Evolutionary conservation across 331 rosid species (phyloP).

Genomic region (Prunus yedoensis): DNA sequence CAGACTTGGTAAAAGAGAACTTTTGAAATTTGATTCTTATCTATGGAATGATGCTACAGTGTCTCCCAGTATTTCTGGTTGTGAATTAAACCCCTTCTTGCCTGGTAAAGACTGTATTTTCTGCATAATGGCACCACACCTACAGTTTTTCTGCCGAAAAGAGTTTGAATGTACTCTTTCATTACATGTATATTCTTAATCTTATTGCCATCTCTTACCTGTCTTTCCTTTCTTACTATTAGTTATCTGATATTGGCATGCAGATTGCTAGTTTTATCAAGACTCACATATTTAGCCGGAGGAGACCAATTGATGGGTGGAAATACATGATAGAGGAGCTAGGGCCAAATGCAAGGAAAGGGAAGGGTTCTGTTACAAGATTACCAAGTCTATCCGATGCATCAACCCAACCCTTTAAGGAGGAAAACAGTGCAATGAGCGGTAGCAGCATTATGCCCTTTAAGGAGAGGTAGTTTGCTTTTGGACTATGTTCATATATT

Average conservation of each 20-base stretch:
- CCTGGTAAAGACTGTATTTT: neutral
- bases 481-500: neutral
- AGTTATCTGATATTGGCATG: constrained; percentile 18
- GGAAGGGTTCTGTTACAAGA: constrained; percentile 88
- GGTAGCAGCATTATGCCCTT: constrained; percentile 35
- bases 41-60: neutral
- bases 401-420: constrained; percentile 86
- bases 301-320: constrained; percentile 97
- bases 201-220: neutral
- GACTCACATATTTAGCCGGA: constrained; percentile 89
- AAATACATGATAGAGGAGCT: constrained; percentile 96
- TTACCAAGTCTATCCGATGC: constrained; percentile 79
- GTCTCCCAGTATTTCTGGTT: neutral
- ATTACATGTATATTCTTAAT: neutral
- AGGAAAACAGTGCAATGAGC: constrained; percentile 49
- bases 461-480: constrained; percentile 42
- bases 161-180: neutral
- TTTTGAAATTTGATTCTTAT: too few relatives aligned
- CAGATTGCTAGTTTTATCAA: constrained; percentile 98
- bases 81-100: neutral
- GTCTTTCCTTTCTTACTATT: neutral
- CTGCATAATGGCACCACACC: neutral
- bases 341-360: constrained; percentile 94
- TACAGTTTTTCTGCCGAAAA: too few relatives aligned
- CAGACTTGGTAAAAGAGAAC: neutral